Evolutionary conservation across 805 yeast species (phyloP).

Genomic region (Yarrowia divulgata): DNA sequence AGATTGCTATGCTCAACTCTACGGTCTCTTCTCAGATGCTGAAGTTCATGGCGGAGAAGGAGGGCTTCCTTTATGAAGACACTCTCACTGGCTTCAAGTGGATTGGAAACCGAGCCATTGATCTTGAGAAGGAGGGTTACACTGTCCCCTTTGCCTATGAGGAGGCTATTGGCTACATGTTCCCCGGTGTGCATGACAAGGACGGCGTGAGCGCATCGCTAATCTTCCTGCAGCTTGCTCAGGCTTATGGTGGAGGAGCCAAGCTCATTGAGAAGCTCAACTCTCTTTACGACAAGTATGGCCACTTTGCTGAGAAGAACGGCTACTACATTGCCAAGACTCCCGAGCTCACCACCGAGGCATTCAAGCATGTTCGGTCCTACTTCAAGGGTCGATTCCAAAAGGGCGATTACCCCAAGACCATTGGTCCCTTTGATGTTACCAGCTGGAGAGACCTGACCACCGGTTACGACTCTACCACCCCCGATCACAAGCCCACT

Average conservation of each 20-base stretch:
- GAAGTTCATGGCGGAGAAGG: conserved; percentile 65
- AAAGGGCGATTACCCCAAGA: conserved; percentile 53
- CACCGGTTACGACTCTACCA: conserved; percentile 75
- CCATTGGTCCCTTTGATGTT: conserved; percentile 66
- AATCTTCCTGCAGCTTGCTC: conserved; percentile 74
- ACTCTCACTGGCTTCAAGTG: conserved; percentile 97
- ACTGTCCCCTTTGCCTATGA: conserved; percentile 89
- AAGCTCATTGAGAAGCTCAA: conserved; percentile 61
- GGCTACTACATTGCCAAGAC: conserved; percentile 79
- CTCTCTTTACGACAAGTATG: conserved; percentile 68
- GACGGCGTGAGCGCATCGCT: conserved; percentile 88
- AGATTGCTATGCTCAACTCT: conserved; percentile 74
- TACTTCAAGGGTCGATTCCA: conserved; percentile 41
- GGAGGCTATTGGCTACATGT: conserved; percentile 97
- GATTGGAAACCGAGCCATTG: conserved; percentile 90
- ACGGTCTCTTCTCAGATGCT: conserved; percentile 92
- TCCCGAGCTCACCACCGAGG: conserved; percentile 57
- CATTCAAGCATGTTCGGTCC: conserved; percentile 64
- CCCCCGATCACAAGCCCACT: conserved; percentile 62
- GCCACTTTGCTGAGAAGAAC: conserved; percentile 83
- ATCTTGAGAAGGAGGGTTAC: conserved; percentile 67
- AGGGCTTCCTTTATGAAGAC: conserved; percentile 72
- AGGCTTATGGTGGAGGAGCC: conserved; percentile 46
- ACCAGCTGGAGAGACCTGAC: conserved; percentile 84
- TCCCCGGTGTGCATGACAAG: conserved; percentile 81